Evolutionary conservation across 2,329 filamentous ascomycete genomes (phyloP), one percentile per base, ranked within the genome.

Genomic region (Neospermospora avenae): DNA sequence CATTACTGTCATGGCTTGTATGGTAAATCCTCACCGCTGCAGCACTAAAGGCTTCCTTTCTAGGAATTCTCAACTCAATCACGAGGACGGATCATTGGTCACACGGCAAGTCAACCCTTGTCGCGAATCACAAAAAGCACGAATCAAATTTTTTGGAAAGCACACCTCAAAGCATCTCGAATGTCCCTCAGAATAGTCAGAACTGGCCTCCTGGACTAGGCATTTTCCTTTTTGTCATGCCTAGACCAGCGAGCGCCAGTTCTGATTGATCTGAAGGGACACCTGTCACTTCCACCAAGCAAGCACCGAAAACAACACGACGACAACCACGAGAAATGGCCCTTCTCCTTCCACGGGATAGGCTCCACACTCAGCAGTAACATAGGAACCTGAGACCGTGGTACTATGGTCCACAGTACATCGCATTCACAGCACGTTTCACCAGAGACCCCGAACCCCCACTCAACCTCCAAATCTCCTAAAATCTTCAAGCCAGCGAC

Each of bases 231-330:
- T 58, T 39, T 53, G 28, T 46, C 24, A 52, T 52, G 35, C 45
- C 31, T 53, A 53, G 56, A 46, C 56, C 46, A 58, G 56, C 56
- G 56, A 58, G 56, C 48, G 35, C 48, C 37, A 3, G 56, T 58
- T 58, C 39, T 58, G 48, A 58, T 58, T 39, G 37, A 53, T 52
- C 46, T 52, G 55, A 58, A 58, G 55, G 46, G 55, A 58, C 35
- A 58, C 45, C 46, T 53, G 34, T 52, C 46, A 52, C 56, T 42
- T 58, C 46, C 37, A 58, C 56, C 10, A 58, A 58, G 56, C 56
- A 58, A 18, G 39, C 39, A 42, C 39, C 39, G 39, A 42, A 16
- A 42, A 42, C 39, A 42, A 42, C n/a, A 16, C 39, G 7, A 42
- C 39, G 39, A 42, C 16, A 16, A 42, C n/a, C 39, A 42, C n/a